Base-by-base conservation (phyloP, 2,329 filamentous ascomycete genomes). In the Pestalotiopsis sp. region DNA sequence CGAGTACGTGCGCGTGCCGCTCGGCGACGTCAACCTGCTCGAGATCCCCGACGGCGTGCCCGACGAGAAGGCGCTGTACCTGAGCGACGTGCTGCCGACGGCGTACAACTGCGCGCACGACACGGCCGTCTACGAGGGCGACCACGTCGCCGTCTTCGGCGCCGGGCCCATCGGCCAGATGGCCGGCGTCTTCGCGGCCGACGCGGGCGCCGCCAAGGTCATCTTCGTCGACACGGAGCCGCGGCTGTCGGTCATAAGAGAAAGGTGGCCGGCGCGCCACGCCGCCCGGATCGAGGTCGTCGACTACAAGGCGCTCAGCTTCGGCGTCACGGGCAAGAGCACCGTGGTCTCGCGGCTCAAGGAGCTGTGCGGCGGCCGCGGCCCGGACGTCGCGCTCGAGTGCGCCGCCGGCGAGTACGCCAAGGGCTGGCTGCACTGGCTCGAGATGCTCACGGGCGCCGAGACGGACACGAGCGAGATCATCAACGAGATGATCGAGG, bases 401-500 rank as follows among this genome's bases (percentile, higher is more conserved):
- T 89, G 87, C 70, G 87, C 83, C 0, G 87, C 87, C 0, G 87
- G 87, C 22, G 87, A 89, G 75, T 90, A 90, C 65, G 80, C 87
- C 24, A 90, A 90, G 76, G 85, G 87, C 2, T 89, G 87, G 85
- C 75, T 84, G 69, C 87, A 89, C 72, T 87, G 86, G 79, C 73
- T 89, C 2, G 86, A 90, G 77, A 83, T 88, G 68, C 75, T 82
- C 6, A 40, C 88, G 0, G 93, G 93, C 0, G 83, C 91, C 40
- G 94, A 97, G 82, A 97, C 93, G 0, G 94, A 97, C 75, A 95
- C 93, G 0, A 92, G 89, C 65, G 94, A 94, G 81, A 89, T 93
- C 58, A 68, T 94, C 71, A 94, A 94, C 76, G 92, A 94, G 81
- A 93, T 93, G 90, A 88, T 94, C 39, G 88, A 91, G 74, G 84